Evolutionary conservation across 495 filamentous ascomycete genomes (phyloP).

Genomic region (Podospora fimiseda): DNA sequence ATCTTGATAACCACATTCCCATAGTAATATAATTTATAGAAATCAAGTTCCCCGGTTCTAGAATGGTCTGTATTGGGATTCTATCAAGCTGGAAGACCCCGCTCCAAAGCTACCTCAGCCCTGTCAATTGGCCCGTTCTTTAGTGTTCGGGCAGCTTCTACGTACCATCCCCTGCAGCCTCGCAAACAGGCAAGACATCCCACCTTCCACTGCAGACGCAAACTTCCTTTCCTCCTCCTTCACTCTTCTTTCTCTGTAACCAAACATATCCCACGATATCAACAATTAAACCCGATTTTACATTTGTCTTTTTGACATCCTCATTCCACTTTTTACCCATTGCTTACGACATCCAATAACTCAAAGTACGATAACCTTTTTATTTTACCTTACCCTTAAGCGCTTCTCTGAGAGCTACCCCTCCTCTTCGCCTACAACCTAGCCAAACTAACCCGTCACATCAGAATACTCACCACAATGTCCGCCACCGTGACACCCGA

Average conservation of each 20-base stretch:
- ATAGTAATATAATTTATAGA: too few species aligned
- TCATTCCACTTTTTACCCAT: too few species aligned
- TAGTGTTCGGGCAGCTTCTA: constrained; percentile 33
- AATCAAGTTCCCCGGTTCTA: constrained; percentile 5
- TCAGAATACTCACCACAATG: constrained; percentile 20
- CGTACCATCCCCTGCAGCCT: constrained; percentile 29
- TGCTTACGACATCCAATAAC: too few species aligned
- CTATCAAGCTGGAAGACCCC: background rate
- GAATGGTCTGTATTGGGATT: constrained; percentile 4
- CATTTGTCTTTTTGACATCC: too few species aligned
- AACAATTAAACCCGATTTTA: too few species aligned
- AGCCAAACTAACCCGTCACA: constrained; percentile 2
- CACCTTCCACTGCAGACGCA: constrained; percentile 1
- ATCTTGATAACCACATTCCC: too few species aligned
- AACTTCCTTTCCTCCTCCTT: constrained; percentile 2
- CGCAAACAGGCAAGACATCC: constrained; percentile 11
- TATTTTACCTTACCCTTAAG: too few species aligned
- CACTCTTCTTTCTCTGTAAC: background rate
- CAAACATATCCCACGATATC: background rate
- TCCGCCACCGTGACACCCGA: constrained; percentile 26
- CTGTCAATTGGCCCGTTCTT: constrained; percentile 30
- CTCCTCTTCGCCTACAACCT: constrained; percentile 5
- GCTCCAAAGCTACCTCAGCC: constrained; percentile 13
- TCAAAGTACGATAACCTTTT: too few species aligned
- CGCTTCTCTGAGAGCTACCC: constrained; percentile 22